A percentile compares a stretch with the other conserved stretches of the same genome.
Evolutionary conservation across 768 basidiomycete genomes (phyloP).

Genomic region (Macrolepiota dolichaula): DNA sequence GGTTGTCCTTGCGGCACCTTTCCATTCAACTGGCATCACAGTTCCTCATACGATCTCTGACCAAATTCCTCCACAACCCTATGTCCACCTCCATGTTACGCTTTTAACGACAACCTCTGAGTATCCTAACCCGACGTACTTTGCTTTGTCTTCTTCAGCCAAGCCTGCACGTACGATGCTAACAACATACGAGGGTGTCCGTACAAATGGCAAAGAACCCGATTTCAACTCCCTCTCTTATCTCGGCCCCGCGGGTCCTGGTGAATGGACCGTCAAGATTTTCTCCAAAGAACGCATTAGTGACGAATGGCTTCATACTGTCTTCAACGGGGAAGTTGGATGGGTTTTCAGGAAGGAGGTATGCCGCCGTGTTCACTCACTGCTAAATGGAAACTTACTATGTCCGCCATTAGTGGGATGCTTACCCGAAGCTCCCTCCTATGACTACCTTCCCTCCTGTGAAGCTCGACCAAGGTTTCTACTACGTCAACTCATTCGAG

Average conservation of each 20-base stretch:
- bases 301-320: conserved; percentile 64
- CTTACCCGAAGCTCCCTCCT: conserved; percentile 73
- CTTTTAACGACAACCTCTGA: conserved; percentile 76
- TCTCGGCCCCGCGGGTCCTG: conserved; percentile 54
- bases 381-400: not conserved
- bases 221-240: conserved; percentile 89
- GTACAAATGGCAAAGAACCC: conserved; percentile 55
- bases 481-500: conserved; percentile 92
- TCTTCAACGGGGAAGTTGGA: conserved; percentile 65
- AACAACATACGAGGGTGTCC: conserved; percentile 64
- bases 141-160: conserved; percentile 46
- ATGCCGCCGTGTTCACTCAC: conserved; percentile 16
- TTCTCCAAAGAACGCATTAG: conserved; percentile 67
- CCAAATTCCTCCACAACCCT: conserved; percentile 66
- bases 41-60: conserved; percentile 45
- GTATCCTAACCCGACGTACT: conserved; percentile 61
- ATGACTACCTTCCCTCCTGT: conserved; percentile 70
- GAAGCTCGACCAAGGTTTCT: conserved; percentile 73
- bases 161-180: conserved; percentile 62
- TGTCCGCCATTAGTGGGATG: conserved; percentile 59
- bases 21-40: conserved; percentile 61
- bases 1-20: conserved; percentile 86
- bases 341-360: conserved; percentile 87
- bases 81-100: conserved; percentile 86
- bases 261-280: conserved; percentile 81